Evolutionary conservation across 164 flowering plant genomes (phyloP), one percentile per base, ranked within the genome.

Genomic region (Cinnamomum micranthum): DNA sequence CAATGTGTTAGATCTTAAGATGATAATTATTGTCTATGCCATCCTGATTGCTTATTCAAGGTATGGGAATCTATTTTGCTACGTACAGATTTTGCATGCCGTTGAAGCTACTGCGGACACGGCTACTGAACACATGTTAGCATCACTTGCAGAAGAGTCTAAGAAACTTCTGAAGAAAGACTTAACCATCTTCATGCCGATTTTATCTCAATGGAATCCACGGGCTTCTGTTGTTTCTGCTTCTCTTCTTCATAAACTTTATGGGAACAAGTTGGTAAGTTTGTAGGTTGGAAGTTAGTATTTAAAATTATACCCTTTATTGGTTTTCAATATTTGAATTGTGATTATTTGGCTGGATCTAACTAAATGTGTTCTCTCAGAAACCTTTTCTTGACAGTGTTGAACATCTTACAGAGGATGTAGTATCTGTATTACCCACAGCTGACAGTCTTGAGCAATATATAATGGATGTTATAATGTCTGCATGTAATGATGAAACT

Each of bases 341-440:
- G 25, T 50, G 33, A n/a, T 23, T 69, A 11, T 69, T 2, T 20
- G 6, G 9, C 47, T 31, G 71, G 67, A 55, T 25, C 74, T 81
- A 77, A 79, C 75, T 67, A 63, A 64, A 60, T 28, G 4, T 78
- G 9, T 63, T 78, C 35, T 82, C 59, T 73, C 91, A 95, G 99
- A 95, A 91, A 88, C 99, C 99, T 64, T 93, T 95, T 76, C 89
- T 93, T 74, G 91, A 88, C 73, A 82, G 88, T 60, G 92, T 87
- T 77, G 97, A 93, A 69, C 97, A 95, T 82, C 88, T 95, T 70
- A 91, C 97, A 10, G 99, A 95, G 83, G 98, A 95, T 86, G 95
- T 87, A 50, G 94, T 88, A 41, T 88, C 94, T 80, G 98, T 95
- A 74, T 89, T 92, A 74, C 94, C 97, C 7, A 94, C 95, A 70